Percentiles rank a stretch among this genome's conserved stretches.
These are phyloP conservation scores for Amaranthus palmeri DNA, from an alignment of 148 eudicot species.

Conservation along the genomic window DNA sequence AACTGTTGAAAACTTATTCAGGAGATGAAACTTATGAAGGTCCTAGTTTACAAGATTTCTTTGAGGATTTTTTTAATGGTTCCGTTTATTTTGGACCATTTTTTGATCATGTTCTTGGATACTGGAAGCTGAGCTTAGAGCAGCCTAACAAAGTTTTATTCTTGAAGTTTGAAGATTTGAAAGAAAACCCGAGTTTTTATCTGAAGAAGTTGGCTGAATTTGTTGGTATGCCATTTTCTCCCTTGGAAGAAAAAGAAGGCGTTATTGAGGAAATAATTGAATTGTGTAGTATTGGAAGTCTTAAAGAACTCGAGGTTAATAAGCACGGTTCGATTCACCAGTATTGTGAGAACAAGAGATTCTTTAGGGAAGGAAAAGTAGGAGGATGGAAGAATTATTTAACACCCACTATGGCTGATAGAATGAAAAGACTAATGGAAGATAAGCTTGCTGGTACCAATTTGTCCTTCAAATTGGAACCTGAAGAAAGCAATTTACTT, in stretches of 20 bases:
- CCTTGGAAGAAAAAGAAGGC: background rate
- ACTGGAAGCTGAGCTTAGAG: background rate
- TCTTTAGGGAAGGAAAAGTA: background rate
- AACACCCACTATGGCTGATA: background rate
- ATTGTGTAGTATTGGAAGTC: background rate
- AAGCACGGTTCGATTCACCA: background rate
- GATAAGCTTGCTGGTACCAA: background rate
- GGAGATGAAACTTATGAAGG: no score
- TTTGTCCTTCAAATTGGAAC: background rate
- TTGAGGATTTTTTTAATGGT: background rate
- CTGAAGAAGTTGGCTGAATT: background rate
- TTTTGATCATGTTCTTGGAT: background rate
- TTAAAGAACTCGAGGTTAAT: background rate
- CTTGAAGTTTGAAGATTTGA: background rate
- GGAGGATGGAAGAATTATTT: background rate
- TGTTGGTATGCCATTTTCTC: background rate
- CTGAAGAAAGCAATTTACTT: background rate
- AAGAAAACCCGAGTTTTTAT: background rate
- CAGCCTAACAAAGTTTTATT: background rate
- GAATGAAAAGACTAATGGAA: background rate
- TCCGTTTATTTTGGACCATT: background rate
- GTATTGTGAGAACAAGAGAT: background rate
- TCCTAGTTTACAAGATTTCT: background rate
- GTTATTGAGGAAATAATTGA: background rate
- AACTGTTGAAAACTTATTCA: no score